Conservation (phyloP, 2,329 filamentous ascomycete species). For the Cercospora janseana region DNA sequence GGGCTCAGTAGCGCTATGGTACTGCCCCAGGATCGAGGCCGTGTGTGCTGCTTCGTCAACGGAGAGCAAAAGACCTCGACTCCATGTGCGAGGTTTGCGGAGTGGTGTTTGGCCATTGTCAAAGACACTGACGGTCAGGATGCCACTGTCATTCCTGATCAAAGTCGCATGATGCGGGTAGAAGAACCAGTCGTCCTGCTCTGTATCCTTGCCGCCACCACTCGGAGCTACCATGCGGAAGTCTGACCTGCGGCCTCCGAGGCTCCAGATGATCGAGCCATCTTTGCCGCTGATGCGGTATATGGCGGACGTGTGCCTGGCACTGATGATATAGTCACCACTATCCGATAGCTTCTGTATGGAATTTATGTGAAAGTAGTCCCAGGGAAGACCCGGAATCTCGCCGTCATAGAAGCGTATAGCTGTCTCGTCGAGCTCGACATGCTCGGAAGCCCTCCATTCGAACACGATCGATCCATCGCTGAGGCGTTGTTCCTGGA, state of each 20-base stretch:
- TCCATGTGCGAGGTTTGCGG: not conserved
- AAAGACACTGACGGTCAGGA: not conserved
- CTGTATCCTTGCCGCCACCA: not conserved
- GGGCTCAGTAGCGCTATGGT: not conserved
- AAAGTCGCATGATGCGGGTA: not conserved
- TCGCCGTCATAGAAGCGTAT: not conserved
- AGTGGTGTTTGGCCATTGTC: not conserved
- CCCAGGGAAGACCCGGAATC: not conserved
- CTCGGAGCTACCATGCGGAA: not conserved
- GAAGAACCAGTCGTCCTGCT: not conserved
- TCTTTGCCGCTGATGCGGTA: conserved; percentile 39
- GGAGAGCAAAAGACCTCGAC: not conserved
- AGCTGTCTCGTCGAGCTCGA: conserved; percentile 28
- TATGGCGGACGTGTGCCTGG: conserved; percentile 41
- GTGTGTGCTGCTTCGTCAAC: not conserved
- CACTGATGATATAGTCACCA: conserved; percentile 43
- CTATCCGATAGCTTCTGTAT: conserved; percentile 38
- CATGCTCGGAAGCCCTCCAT: conserved; percentile 47
- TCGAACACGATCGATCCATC: conserved; percentile 44
- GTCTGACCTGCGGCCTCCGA: conserved; percentile 32
- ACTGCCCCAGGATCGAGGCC: not conserved
- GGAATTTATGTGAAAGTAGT: conserved; percentile 39
- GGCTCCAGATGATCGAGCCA: conserved; percentile 42
- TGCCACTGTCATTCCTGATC: not conserved
- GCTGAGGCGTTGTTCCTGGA: conserved; percentile 47